Conservation (phyloP, 2,329 filamentous ascomycete species). For the Neobulgaria alba region DNA sequence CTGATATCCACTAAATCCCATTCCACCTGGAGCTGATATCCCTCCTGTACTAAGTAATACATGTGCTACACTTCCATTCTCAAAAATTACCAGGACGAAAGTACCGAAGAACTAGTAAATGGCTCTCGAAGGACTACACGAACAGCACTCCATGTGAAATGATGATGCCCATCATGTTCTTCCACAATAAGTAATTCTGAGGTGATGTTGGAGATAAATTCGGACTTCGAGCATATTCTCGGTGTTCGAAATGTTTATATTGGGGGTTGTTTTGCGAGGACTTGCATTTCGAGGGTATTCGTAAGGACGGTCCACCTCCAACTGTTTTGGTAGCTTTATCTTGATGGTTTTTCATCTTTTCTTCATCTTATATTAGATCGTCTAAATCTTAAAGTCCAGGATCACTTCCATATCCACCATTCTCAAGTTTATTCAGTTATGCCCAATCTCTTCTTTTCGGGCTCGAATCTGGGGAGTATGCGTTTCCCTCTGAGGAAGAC, state of each 20-base stretch:
- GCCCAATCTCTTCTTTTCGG: constrained; percentile 8
- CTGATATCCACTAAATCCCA: constrained; percentile 23
- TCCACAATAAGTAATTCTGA: constrained; percentile 17
- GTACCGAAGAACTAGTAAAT: constrained; percentile 60
- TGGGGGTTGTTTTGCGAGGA: constrained; percentile 1
- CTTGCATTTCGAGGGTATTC: constrained; percentile 8
- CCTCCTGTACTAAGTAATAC: constrained; percentile 45
- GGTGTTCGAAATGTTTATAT: constrained; percentile 13
- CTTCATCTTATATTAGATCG: constrained; percentile 15
- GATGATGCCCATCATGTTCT: constrained; percentile 20
- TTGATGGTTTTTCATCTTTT: constrained; percentile 8
- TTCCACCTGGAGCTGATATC: constrained; percentile 14
- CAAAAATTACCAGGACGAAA: constrained; percentile 60
- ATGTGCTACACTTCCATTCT: constrained; percentile 63
- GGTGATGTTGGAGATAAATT: constrained; percentile 1
- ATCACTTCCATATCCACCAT: constrained; percentile 12
- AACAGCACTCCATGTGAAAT: constrained; percentile 44
- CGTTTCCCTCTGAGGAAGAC: too few relatives aligned
- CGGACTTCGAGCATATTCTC: constrained; percentile 8
- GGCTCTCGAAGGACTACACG: constrained; percentile 45
- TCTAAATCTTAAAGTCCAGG: constrained; percentile 14
- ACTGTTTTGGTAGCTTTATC: constrained; percentile 12
- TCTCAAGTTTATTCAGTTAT: constrained; percentile 1
- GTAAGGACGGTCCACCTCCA: constrained; percentile 11
- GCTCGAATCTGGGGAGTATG: too few relatives aligned